Base-by-base conservation (phyloP, 2,329 filamentous ascomycete genomes). In the Hymenoscyphus fraxineus region DNA sequence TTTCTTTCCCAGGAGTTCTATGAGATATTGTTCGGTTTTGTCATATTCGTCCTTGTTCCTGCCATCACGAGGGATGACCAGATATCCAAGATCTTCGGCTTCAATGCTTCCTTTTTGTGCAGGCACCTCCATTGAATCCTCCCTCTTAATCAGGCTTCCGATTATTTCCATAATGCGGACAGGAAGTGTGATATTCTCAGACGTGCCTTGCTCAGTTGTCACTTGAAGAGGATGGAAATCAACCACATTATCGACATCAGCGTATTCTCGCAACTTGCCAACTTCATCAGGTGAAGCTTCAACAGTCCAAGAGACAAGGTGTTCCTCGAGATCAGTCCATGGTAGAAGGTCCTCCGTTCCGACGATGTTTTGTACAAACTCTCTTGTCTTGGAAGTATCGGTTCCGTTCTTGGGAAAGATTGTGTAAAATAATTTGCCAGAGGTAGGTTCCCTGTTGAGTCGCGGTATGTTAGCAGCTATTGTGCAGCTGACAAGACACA, bases 381-480 rank as follows among this genome's bases (percentile, higher is more conserved):
- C 15, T 2, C 40, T 13, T 16, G 40, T 44, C 16, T 16, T 44
- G 6, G 13, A 44, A 16, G 40, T 44, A 15, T 44, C 44, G 31
- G 59, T 61, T 41, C 59, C 31, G n/a, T 54, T 61, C n/a, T 61
- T 61, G 2, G 59, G 59, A 10, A 61, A 55, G 22, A 61, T 54
- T 22, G 31, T 61, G 16, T 61, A 61, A 27, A 61, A 61, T 35
- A 12, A 12, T 54, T 61, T 61, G 22, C 31, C 27, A 54, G 59
- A 44, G 15, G 19, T n/a, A 55, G 59, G 41, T 27, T 61, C 40
- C 12, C 59, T 54, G 4, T 61, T 38, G 12, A 61, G 40, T 54
- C 44, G 22, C 31, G 59, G n/a, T 38, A 54, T 16, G 41, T 61
- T 61, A 61, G 59, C 40, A 61, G 59, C 59, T 39, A 55, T 10